Base-by-base conservation (phyloP, 805 yeast genomes). In the Suhomyces kilbournensis region DNA sequence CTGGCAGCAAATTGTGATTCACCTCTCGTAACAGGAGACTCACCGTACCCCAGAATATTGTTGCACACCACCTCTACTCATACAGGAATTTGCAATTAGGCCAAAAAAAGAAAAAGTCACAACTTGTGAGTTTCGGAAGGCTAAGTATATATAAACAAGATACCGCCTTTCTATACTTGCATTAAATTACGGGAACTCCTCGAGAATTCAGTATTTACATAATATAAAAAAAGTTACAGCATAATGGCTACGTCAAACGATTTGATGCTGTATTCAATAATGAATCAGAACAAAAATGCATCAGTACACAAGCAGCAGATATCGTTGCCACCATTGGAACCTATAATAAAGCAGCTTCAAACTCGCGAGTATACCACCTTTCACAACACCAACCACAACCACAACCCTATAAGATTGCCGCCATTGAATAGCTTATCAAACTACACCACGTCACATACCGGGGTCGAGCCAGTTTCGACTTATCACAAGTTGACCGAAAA, bases 261-360 rank as follows among this genome's bases (percentile, higher is more conserved):
- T 55, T 67, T 74, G 44, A 61, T 72, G 52, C 60, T 70, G 48
- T 74, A 74, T 54, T 73, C 77, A 34, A 74, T 74, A 50, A 72
- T 73, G 76, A 62, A 64, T 30, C 47, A 40, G 12, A 48, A 52
- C 15, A 39, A 20, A 39, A n/a, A 30, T 26, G 25, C 23, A 30
- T 19, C 22, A 28, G 20, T 17, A 20, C 38, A 19, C 43, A 47
- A 25, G 38, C 44, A 12, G 25, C 51, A 15, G 8, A 23, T 53
- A 10, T 32, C 47, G 20, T 49, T 53, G 19, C 55, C 55, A 14
- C 55, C 55, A 14, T 43, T 53, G 25, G 46, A 40, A 40, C 55
- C 55, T 30, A 46, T 53, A 43, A 43, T 49, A 40, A 42, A 38
- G 17, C 55, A 52, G 38, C 40, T 51, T 26, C 38, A n/a, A 40